Evolutionary conservation across 768 basidiomycete species (phyloP).

Genomic region (Mycena metata): DNA sequence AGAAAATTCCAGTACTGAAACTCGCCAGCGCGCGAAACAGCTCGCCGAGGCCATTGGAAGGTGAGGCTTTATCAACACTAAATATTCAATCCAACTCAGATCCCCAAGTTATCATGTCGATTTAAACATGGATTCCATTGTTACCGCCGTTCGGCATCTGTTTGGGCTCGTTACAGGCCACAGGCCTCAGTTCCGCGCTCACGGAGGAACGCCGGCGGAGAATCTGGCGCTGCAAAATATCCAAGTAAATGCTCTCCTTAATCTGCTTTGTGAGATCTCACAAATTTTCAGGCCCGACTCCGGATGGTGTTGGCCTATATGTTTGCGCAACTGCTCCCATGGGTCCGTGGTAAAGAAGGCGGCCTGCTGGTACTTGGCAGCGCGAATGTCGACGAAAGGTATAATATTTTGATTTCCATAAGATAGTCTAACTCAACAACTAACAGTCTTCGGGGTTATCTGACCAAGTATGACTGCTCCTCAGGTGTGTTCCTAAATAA

Average conservation of each 20-base stretch:
- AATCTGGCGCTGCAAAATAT: constrained; percentile 99
- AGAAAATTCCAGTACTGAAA: constrained; percentile 92
- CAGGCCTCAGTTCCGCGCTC: constrained; percentile 78
- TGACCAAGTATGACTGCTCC: constrained; percentile 98
- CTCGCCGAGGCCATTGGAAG: constrained; percentile 92
- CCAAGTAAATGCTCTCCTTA: constrained; percentile 62
- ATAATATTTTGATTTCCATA: constrained; percentile 13
- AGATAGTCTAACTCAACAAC: neutral
- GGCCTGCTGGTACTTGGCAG: constrained; percentile 96
- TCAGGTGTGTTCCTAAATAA: constrained; percentile 64
- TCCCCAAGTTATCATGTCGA: constrained; percentile 87
- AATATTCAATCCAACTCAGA: neutral
- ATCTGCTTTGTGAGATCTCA: constrained; percentile 6
- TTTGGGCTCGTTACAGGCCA: constrained; percentile 84
- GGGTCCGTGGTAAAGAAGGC: constrained; percentile 86
- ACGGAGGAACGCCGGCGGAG: constrained; percentile 90
- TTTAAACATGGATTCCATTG: constrained; percentile 95
- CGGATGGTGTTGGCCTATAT: constrained; percentile 96
- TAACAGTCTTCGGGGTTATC: constrained; percentile 89
- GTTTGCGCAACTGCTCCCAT: constrained; percentile 95
- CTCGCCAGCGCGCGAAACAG: constrained; percentile 86
- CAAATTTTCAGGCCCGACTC: constrained; percentile 75
- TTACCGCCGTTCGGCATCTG: constrained; percentile 85
- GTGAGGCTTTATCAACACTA: constrained; percentile 54
- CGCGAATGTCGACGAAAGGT: constrained; percentile 99